Evolutionary conservation across 1,139 yeast genomes (phyloP), one percentile per base, ranked within the genome.

Genomic region (Suhomyces bolitotheri): DNA sequence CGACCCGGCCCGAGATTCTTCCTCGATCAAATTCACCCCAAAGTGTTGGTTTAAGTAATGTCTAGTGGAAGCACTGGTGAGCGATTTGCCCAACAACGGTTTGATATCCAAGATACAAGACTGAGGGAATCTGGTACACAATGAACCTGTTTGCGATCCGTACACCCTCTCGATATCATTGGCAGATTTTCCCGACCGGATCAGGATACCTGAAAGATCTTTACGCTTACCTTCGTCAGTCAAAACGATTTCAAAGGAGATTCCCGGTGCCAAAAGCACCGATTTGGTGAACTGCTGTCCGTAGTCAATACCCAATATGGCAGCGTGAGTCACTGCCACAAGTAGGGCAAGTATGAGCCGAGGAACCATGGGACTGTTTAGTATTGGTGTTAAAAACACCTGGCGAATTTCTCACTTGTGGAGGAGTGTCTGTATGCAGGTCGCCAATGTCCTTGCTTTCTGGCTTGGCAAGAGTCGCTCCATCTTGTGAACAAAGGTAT

Each of bases 191-290:
- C 64, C 66, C 5, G 50, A 39, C 45, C 84, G 76, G 43, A 90
- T 71, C 1, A 86, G 81, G 19, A 92, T 51, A 1, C 95, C 96
- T 2, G 90, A 75, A 9, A 80, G 68, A 51, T 92, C 97, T 57
- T 92, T 92, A 41, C 98, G 73, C 59, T 89, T 88, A 6, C 96
- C 86, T 53, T 92, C 97, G 26, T 87, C 83, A 4, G 97, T 87
- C 41, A 92, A 66, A 9, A 92, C 83, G 31, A 92, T 75, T 53
- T 92, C 98, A 56, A 89, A 82, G 13, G 90, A 84, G 20, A 89
- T 78, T 7, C 90, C 88, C 0, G 97, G 97, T 0, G 97, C 96
- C 31, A 94, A 83, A 35, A 92, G 68, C 33, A 84, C 87, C 2
- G 96, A 88, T 58, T 94, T 92, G 23, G 92, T 79, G 66, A 73